Percentiles rank a stretch among this genome's conserved stretches.
These are phyloP conservation scores for Eucalyptus dawsonii DNA, from an alignment of 345 rosid genomes.

Conservation along the genomic window DNA sequence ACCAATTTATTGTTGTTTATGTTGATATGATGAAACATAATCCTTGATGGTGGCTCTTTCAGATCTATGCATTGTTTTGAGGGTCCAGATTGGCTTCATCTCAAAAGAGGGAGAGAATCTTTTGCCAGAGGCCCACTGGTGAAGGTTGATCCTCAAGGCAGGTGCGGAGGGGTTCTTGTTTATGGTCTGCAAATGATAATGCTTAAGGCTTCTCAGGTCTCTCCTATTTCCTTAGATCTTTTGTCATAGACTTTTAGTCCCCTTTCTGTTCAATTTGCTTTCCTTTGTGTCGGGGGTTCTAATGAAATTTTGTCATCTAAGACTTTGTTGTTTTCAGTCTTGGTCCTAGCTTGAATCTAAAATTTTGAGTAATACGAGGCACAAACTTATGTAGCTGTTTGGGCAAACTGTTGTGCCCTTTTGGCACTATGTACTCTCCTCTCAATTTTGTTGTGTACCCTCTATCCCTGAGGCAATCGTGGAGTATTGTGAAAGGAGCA, in stretches of 20 bases:
- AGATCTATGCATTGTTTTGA: slow-evolving; percentile 99
- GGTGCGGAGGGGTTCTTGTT: slow-evolving; percentile 88
- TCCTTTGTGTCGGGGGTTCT: background rate
- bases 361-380: background rate
- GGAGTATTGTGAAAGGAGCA: background rate
- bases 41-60: background rate
- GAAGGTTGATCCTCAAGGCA: slow-evolving; percentile 97
- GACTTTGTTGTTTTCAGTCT: background rate
- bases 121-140: slow-evolving; percentile 79
- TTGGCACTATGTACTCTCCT: background rate
- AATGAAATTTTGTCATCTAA: background rate
- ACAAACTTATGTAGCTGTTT: background rate
- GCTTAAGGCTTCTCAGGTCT: slow-evolving; percentile 94
- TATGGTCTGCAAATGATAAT: slow-evolving; percentile 93
- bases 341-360: background rate
- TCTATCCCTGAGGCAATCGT: background rate
- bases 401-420: background rate
- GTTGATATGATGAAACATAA: background rate
- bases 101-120: slow-evolving; percentile 92
- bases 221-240: slow-evolving; percentile 7
- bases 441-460: background rate
- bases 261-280: background rate
- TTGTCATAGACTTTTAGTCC: background rate
- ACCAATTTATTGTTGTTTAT: background rate
- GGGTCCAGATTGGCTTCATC: slow-evolving; percentile 88